Base-by-base conservation (phyloP, 2,329 filamentous ascomycete species). In the Paecilomyces variotii region DNA sequence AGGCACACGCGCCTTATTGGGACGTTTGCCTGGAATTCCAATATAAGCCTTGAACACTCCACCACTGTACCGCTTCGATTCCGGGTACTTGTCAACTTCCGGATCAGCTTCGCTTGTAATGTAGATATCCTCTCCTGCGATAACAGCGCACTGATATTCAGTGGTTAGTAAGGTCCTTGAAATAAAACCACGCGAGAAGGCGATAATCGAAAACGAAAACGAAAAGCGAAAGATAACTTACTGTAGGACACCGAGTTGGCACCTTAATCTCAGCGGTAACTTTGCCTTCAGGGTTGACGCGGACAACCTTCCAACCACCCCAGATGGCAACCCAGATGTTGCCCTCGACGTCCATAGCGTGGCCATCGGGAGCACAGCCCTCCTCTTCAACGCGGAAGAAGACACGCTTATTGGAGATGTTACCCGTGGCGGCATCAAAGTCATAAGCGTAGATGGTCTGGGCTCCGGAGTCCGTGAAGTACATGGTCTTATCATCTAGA, bases 271-370 rank as follows among this genome's bases (percentile, higher is more conserved):
- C 84, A 5, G 89, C 91, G 4, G 92, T 79, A 30, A 96, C 75
- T 67, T 86, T 78, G 2, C 90, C 91, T 55, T 82, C 73, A 3
- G 86, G 84, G 54, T 82, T 84, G 68, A 96, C 87, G 71, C 88
- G 85, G 63, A 96, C 76, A 26, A 96, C 89, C 60, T 85, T 83
- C 60, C 83, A 79, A 62, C 88, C 89, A 57, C 91, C 91, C 70
- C 90, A 94, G n/a, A 94, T 80, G 6, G 90, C 89, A 61, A 89
- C 87, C 92, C 93, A 97, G 67, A 96, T 81, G 76, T 88, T 87
- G n/a, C 91, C 91, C 57, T 95, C 85, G 51, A 82, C 83, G 69
- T 97, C 92, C 67, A 95, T 83, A 62, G 87, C 87, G 75, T 93
- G 92, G 1, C 92, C 92, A 73, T 97, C 92, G 0, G 91, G 91